These are phyloP conservation scores for Allomyces javanicus DNA, from an alignment of 192 early-diverging fungal genomes.

Conservation along the genomic window DNA sequence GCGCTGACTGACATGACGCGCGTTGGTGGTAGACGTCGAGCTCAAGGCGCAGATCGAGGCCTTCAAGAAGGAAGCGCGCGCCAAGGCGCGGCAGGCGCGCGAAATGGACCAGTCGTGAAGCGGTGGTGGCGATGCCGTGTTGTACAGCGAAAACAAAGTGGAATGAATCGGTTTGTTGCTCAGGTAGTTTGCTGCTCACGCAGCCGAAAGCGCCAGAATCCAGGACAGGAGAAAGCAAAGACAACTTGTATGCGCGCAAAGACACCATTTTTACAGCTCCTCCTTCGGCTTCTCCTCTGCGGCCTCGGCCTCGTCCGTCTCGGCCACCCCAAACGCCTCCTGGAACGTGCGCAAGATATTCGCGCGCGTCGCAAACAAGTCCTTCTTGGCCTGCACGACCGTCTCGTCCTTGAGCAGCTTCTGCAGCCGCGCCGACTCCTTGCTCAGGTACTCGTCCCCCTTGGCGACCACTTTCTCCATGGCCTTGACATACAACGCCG, in stretches of 20 bases:
- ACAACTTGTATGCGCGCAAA: not conserved
- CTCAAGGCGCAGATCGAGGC: slow-evolving; percentile 16
- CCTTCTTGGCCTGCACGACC: slow-evolving; percentile 46
- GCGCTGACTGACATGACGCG: not conserved
- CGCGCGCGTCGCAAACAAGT: slow-evolving; percentile 66
- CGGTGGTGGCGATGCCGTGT: not conserved
- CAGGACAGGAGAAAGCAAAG: no score
- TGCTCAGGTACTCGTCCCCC: slow-evolving; percentile 43
- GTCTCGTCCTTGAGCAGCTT: slow-evolving; percentile 53
- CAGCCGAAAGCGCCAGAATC: no score
- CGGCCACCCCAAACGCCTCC: not conserved
- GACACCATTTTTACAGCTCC: not conserved
- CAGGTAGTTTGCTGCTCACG: no score
- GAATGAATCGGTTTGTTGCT: no score
- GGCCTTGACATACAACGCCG: slow-evolving; percentile 76
- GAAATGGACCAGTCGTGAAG: not conserved
- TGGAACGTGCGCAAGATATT: slow-evolving; percentile 54
- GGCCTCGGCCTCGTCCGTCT: not conserved
- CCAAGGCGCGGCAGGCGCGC: not conserved
- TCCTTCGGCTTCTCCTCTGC: not conserved
- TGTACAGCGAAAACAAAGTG: not conserved
- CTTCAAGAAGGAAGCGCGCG: slow-evolving; percentile 1
- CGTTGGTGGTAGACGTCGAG: slow-evolving; percentile 4
- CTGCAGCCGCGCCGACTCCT: slow-evolving; percentile 59
- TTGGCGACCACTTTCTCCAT: slow-evolving; percentile 66